Base-by-base conservation (phyloP, 2,329 filamentous ascomycete species). In the Xylaria sp. region DNA sequence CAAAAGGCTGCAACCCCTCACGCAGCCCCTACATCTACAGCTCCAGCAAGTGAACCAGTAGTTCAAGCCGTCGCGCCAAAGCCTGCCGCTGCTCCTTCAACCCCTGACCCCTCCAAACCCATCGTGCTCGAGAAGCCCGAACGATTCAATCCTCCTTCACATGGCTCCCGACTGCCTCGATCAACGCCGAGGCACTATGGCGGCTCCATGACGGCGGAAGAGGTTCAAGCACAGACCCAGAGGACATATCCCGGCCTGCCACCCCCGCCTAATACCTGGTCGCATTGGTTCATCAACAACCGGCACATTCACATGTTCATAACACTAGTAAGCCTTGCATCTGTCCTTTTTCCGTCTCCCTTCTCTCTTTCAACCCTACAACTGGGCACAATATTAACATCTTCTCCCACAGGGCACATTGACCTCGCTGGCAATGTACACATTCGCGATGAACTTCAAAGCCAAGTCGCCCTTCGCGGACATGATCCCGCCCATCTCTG, bases 121-220 rank as follows among this genome's bases (percentile, higher is more conserved):
- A 86, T 90, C 70, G 87, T 94, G 5, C 90, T 99, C 72, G 93
- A 93, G 75, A 94, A 98, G 81, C 95, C 95, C 28, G 88, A 92
- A 76, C 92, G 91, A 79, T 98, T 97, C 86, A 93, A 93, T 57
- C 95, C 96, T 1, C 96, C 96, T 0, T 98, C 95, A 0, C 96
- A 98, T 80, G 91, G 92, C 13, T 84, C 92, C 25, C 86, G 92
- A 7, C 86, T 94, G 39, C 84, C 87, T 81, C 80, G 62, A 25
- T 77, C 77, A 31, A 79, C 83, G 7, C 90, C 91, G 36, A 86
- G 86, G 75, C 89, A 91, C 80, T 97, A 97, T 78, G 94, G 94
- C 46, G 92, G 93, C 20, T 82, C 88, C 25, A 82, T 94, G 69
- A 90, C 88, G 18, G 83, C 86, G 23, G 86, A 90, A 61, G 91